Evolutionary conservation across 139 green algal genomes (phyloP), one percentile per base, ranked within the genome.

Genomic region (Microglena sp.): DNA sequence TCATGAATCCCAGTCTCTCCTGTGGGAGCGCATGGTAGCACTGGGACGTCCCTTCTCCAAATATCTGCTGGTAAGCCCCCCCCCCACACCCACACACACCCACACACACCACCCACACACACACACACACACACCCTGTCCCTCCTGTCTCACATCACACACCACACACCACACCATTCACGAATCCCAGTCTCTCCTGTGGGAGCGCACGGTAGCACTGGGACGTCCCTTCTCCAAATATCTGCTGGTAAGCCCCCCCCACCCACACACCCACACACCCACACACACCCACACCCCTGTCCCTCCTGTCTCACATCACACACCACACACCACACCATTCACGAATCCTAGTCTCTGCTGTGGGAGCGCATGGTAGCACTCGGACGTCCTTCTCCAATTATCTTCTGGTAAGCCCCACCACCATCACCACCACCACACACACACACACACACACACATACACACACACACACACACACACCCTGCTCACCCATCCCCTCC

Each of bases 11-110:
- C 89, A 94, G 72, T 81, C 45, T 15, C 77, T 97, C 40, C 75
- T 97, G 36, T 96, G 89, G 90, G 91, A 97, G 82, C 79, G 91
- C 55, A 89, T 89, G 81, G 90, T 96, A 7, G 89, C 64, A 0
- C 82, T 92, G n/a, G 58, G 34, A 26, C 44, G 26, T 15, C 67
- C 74, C 35, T 96, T 95, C 65, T 58, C 62, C 1, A 33, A 30
- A 2, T 76, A 75, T 67, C 73, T 86, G 45, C 45, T 76, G 45
- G 26, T 30, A 24, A 24, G 26, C 40, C 11, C 18, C 40, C 15
- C 40, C 40, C 18, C 40, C 40, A 18, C 40, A 50, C 40, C 11
- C 40, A 50, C 18, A 11, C 15, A 11, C 40, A 24, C 40, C 40
- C 40, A 50, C 40, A 50, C 40, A 50, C 18, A 11, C 15, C 40